These are phyloP conservation scores for Erysimum cheiri DNA, from an alignment of 441 rosid genomes.

Conservation along the genomic window DNA sequence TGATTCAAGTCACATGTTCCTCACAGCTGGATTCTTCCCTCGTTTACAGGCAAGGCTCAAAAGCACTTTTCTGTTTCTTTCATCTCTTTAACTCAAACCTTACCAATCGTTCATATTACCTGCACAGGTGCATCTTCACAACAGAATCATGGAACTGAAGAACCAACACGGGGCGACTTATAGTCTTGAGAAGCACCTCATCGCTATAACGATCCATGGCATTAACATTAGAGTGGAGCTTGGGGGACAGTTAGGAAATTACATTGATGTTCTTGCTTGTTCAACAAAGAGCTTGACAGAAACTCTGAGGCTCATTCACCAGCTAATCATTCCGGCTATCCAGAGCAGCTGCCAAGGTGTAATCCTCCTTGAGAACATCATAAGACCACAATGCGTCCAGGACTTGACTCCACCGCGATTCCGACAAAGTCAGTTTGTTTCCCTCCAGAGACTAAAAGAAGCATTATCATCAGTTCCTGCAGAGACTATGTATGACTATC, in stretches of 20 bases:
- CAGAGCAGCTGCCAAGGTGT: conserved; percentile 83
- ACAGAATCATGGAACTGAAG: conserved; percentile 72
- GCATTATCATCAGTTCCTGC: conserved; percentile 89
- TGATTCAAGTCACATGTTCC: conserved; percentile 87
- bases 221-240: conserved; percentile 82
- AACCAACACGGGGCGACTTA: conserved; percentile 89
- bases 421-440: conserved; percentile 69
- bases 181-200: conserved; percentile 81
- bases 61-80: conserved; percentile 10
- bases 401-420: conserved; percentile 78
- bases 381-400: conserved; percentile 82
- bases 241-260: conserved; percentile 88
- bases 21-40: conserved; percentile 92
- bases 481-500: conserved; percentile 89
- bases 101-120: conserved; percentile 24
- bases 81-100: conserved; percentile 34
- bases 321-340: conserved; percentile 80
- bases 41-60: conserved; percentile 72
- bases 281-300: conserved; percentile 89
- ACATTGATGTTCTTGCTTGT: conserved; percentile 88
- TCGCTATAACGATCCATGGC: conserved; percentile 78
- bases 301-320: conserved; percentile 76
- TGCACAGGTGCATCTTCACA: conserved; percentile 85
- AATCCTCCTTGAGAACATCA: conserved; percentile 75
- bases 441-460: conserved; percentile 74